Evolutionary conservation across 345 rosid genomes (phyloP).

Genomic region (Salix exigua): DNA sequence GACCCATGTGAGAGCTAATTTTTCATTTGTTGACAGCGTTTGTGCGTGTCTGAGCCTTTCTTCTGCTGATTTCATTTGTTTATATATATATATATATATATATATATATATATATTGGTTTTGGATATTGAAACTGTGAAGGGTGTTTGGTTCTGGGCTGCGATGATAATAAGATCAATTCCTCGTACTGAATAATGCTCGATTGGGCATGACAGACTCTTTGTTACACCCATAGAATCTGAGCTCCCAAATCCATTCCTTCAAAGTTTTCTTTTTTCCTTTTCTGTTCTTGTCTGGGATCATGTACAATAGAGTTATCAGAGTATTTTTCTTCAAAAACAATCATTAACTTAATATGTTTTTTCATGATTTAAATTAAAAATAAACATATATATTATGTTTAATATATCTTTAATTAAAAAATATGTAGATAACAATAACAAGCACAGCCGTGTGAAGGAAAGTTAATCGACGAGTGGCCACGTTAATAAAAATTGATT

Average conservation of each 20-base stretch:
- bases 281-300: neutral
- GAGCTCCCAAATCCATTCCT: constrained; percentile 12
- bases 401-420: too few relatives aligned
- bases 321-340: too few relatives aligned
- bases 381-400: too few relatives aligned
- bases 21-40: constrained; percentile 38
- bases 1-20: constrained; percentile 10
- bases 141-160: constrained; percentile 7
- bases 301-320: too few relatives aligned
- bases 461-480: too few relatives aligned
- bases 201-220: constrained; percentile 26
- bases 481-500: too few relatives aligned
- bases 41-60: constrained; percentile 57
- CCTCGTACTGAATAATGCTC: constrained; percentile 26
- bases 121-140: neutral
- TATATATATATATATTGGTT: neutral
- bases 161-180: constrained; percentile 28
- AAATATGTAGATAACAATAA: too few relatives aligned
- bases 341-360: too few relatives aligned
- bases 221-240: constrained; percentile 37
- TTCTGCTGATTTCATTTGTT: neutral
- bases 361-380: too few relatives aligned
- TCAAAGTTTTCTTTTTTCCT: neutral
- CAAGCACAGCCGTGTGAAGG: too few relatives aligned
- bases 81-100: too few relatives aligned